Base-by-base conservation (phyloP, 345 rosid species). In the Melastoma malabathricum region DNA sequence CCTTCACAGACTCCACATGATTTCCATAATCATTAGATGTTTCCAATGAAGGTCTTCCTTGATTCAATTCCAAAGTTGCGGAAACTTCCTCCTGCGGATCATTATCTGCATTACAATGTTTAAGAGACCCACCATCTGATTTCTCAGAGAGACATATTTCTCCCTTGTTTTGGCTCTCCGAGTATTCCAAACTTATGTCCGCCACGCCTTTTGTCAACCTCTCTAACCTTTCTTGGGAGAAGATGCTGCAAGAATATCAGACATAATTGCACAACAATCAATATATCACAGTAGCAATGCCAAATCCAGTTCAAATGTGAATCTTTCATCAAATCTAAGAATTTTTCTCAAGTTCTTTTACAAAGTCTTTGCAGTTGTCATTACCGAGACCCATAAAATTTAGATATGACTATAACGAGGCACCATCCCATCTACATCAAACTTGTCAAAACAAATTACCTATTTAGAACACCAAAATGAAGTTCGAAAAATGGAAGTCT, bases 401-500 rank as follows among this genome's bases (percentile, higher is more conserved):
- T 17, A 17, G 22, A 17, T 47, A 47, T 47, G 22, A 47, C 16
- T 1, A 47, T 31, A 31, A 31, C 3, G 9, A 31, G 38, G 10
- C 10, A 31, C 9, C 38, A 31, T 31, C 38, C 38, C 38, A 31
- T 31, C 38, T 6, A 31, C 7, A 31, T 31, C 38, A 6, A 31
- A 5, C 38, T 31, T 31, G 38, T 9, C 41, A 54, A 15, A 45
- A 12, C 60, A 20, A 53, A 65, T 17, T 51, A 85, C 96, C 98
- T 82, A 64, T 80, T 83, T 52, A 90, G 68, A 51, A 90, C 77
- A 58, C 85, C 92, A 65, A 90, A 90, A 69, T 90, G 98, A 70
- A 90, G 64, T 55, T 86, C 92, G 55, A 90, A 90, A 68, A 82
- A 86, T 9, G 98, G 98, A 68, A 90, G 83, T 71, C 96, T 80